These are phyloP conservation scores for Paramarasmius palmivorus DNA, from an alignment of 1,284 basidiomycete species.

Conservation along the genomic window DNA sequence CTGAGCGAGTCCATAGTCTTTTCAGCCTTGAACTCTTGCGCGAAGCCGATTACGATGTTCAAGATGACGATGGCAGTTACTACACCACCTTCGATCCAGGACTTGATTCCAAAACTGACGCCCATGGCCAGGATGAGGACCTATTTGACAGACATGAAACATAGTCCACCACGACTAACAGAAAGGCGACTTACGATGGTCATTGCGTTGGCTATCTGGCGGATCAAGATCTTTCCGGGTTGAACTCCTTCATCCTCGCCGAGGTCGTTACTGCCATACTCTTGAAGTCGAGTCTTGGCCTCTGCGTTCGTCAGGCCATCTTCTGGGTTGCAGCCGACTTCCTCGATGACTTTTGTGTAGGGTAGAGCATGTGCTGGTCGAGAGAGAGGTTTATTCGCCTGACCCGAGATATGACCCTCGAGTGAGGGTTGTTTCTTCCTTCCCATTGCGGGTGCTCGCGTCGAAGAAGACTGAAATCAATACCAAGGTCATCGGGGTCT, in stretches of 20 bases:
- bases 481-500: too few relatives aligned
- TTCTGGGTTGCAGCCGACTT: neutral
- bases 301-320: neutral
- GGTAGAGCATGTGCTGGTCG: neutral
- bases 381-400: neutral
- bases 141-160: neutral
- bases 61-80: slow-evolving; percentile 62
- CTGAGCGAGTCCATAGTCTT: slow-evolving; percentile 60
- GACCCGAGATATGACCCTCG: neutral
- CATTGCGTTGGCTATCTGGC: slow-evolving; percentile 38
- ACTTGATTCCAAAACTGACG: slow-evolving; percentile 62
- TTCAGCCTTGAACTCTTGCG: slow-evolving; percentile 56
- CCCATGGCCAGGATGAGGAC: slow-evolving; percentile 58
- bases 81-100: slow-evolving; percentile 66
- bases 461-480: too few relatives aligned
- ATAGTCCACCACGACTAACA: too few relatives aligned
- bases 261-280: slow-evolving; percentile 34
- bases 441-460: too few relatives aligned
- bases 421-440: neutral
- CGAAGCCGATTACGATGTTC: slow-evolving; percentile 49
- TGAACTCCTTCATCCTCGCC: slow-evolving; percentile 32
- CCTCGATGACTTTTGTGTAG: neutral
- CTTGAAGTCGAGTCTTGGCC: neutral
- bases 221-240: slow-evolving; percentile 31
- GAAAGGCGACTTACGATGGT: slow-evolving; percentile 24